Evolutionary conservation across 2,329 filamentous ascomycete species (phyloP).

Genomic region (Colletotrichum theobromicola): DNA sequence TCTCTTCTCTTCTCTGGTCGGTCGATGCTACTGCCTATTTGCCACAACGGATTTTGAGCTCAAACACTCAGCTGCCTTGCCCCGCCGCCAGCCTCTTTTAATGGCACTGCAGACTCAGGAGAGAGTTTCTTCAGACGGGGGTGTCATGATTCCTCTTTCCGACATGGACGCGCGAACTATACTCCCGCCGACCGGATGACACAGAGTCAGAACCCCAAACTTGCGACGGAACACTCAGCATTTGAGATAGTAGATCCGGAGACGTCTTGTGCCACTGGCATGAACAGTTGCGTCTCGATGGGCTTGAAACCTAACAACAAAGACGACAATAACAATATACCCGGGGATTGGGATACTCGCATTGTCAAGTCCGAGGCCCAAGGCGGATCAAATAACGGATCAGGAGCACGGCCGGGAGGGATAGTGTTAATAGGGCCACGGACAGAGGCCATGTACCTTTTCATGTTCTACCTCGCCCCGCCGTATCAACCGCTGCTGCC

Average conservation of each 20-base stretch:
- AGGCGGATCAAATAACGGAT: conserved; percentile 5
- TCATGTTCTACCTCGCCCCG: neutral
- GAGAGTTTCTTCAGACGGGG: neutral
- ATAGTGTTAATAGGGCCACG: conserved; percentile 2
- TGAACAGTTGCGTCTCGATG: neutral
- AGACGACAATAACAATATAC: conserved; percentile 9
- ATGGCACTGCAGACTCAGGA: neutral
- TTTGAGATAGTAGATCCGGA: neutral
- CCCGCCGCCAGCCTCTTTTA: neutral
- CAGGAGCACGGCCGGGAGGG: conserved; percentile 13
- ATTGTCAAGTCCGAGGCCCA: conserved; percentile 13
- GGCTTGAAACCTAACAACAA: conserved; percentile 1
- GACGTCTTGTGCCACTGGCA: neutral
- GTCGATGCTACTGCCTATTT: neutral
- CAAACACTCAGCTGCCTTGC: neutral
- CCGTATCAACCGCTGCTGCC: conserved; percentile 10
- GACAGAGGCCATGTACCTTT: neutral
- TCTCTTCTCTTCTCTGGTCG: neutral
- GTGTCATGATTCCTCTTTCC: neutral
- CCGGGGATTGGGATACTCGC: neutral
- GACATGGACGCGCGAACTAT: neutral
- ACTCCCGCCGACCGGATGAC: conserved; percentile 9
- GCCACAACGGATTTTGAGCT: neutral
- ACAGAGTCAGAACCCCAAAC: neutral
- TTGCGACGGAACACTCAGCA: neutral